A percentile compares a stretch with the other conserved stretches of the same genome.
These are phyloP conservation scores for Fusarium nanum DNA, from an alignment of 2,329 filamentous ascomycete species.

Conservation along the genomic window DNA sequence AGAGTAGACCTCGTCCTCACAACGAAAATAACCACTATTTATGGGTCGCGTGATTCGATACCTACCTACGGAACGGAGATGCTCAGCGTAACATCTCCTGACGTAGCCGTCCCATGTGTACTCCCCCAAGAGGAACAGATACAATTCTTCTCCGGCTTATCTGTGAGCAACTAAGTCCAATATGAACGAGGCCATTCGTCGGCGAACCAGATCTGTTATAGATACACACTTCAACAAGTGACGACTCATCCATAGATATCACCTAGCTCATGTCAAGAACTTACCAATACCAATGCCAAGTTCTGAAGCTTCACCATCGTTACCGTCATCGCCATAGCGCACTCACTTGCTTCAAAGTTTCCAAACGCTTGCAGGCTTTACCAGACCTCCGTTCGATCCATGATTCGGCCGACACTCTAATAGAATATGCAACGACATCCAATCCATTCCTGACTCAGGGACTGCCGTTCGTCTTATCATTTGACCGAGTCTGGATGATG, in stretches of 20 bases:
- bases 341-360: background rate
- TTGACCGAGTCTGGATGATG: constrained; percentile 8
- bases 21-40: background rate
- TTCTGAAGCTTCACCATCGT: background rate
- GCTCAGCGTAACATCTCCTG: constrained; percentile 28
- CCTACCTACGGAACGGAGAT: constrained; percentile 19
- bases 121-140: background rate
- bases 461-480: constrained; percentile 11
- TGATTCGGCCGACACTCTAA: constrained; percentile 17
- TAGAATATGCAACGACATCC: constrained; percentile 4
- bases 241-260: background rate
- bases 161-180: background rate
- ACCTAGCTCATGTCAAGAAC: background rate
- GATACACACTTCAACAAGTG: background rate
- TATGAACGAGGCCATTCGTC: background rate
- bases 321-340: constrained; percentile 12
- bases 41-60: constrained; percentile 23
- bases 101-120: background rate
- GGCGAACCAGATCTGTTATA: constrained; percentile 1
- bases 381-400: constrained; percentile 13
- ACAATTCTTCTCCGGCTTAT: background rate
- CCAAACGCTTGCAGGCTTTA: background rate
- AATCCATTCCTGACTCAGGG: constrained; percentile 7
- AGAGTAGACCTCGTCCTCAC: background rate
- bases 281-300: background rate